Conservation (phyloP, 2,329 filamentous ascomycete genomes). For the Incumbomyces delicatus region DNA sequence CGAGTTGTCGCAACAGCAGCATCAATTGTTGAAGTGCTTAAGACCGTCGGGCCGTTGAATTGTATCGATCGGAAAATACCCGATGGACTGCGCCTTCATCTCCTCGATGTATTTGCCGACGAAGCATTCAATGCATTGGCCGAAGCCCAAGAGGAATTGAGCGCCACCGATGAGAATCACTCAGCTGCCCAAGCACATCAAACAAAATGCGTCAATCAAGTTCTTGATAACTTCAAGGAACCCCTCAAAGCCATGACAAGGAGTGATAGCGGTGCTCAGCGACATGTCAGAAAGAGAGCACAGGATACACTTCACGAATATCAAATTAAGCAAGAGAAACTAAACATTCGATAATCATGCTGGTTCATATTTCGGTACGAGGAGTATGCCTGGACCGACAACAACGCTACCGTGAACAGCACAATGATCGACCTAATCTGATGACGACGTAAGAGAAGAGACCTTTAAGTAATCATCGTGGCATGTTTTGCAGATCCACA, state of each 20-base stretch:
- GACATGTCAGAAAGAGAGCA: conserved; percentile 2
- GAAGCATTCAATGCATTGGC: conserved; percentile 60
- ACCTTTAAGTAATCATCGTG: too few relatives aligned
- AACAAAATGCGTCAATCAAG: neutral
- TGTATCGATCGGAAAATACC: conserved; percentile 50
- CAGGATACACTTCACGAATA: conserved; percentile 1
- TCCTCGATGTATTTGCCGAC: conserved; percentile 84
- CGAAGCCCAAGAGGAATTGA: neutral
- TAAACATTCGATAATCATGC: too few relatives aligned
- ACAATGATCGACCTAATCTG: too few relatives aligned
- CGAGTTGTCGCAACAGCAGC: conserved; percentile 32
- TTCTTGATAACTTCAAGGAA: neutral
- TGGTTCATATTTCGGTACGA: too few relatives aligned
- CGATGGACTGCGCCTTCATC: conserved; percentile 75
- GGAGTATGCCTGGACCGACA: too few relatives aligned
- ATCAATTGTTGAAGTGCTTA: conserved; percentile 25
- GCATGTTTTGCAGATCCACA: too few relatives aligned
- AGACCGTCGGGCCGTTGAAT: conserved; percentile 2
- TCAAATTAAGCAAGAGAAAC: neutral
- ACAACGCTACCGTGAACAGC: too few relatives aligned
- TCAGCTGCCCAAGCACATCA: neutral
- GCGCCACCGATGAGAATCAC: neutral
- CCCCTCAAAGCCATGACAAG: neutral
- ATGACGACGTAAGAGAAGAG: too few relatives aligned
- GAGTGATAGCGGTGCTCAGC: conserved; percentile 5